These are phyloP conservation scores for Lyophyllum semitale DNA, from an alignment of 768 basidiomycete species.

Conservation along the genomic window DNA sequence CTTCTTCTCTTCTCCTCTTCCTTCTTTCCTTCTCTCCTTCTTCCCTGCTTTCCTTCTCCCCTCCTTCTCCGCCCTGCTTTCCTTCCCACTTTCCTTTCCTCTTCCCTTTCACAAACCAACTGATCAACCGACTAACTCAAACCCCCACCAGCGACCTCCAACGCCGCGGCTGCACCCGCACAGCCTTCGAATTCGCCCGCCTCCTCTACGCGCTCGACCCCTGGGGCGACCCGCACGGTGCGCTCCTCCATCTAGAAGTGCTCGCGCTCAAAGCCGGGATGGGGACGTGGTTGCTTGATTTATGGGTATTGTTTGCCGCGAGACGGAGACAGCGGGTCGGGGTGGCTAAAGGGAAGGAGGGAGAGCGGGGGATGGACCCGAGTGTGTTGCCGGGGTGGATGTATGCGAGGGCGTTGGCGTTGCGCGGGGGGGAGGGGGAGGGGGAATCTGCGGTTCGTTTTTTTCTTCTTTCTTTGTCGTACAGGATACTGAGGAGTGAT, in stretches of 20 bases:
- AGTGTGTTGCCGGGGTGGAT: slow-evolving; percentile 76
- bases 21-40: not conserved
- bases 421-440: slow-evolving; percentile 54
- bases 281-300: slow-evolving; percentile 79
- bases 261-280: slow-evolving; percentile 82
- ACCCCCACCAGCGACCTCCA: slow-evolving; percentile 82
- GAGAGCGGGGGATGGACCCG: slow-evolving; percentile 41
- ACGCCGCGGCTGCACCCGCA: slow-evolving; percentile 85
- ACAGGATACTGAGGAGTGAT: too few species aligned
- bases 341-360: not conserved
- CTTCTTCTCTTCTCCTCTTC: not conserved
- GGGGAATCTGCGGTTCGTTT: slow-evolving; percentile 39
- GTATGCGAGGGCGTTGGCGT: slow-evolving; percentile 70
- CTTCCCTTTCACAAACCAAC: too few species aligned
- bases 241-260: slow-evolving; percentile 81
- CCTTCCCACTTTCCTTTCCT: too few species aligned
- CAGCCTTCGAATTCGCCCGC: slow-evolving; percentile 90
- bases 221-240: slow-evolving; percentile 85
- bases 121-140: too few species aligned
- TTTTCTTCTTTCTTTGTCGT: not conserved
- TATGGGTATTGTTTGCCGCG: slow-evolving; percentile 50
- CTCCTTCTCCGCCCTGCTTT: too few species aligned
- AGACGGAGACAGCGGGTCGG: slow-evolving; percentile 16
- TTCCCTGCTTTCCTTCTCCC: too few species aligned
- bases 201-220: slow-evolving; percentile 86